Conservation (phyloP, 139 green algal species). For the Coccomyxa sp. region DNA sequence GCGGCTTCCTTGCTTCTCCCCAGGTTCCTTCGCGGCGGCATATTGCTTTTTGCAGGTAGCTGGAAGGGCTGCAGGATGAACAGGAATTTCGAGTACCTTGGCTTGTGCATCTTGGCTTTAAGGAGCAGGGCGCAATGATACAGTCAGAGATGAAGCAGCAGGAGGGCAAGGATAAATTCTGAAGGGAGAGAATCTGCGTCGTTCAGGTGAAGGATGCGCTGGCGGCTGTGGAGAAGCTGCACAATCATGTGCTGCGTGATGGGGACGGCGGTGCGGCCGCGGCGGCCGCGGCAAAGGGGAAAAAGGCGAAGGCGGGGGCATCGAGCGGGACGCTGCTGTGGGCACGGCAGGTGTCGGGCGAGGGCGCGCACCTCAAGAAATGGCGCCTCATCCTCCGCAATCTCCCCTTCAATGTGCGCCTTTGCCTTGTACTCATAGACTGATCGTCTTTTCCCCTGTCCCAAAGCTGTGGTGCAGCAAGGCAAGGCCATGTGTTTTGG, state of each 20-base stretch:
- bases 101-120: too few relatives aligned
- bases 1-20: too few relatives aligned
- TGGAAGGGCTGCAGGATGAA: too few relatives aligned
- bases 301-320: background rate
- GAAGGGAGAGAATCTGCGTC: too few relatives aligned
- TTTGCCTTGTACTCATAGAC: background rate
- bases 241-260: conserved; percentile 31
- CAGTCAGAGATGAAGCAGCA: too few relatives aligned
- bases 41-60: too few relatives aligned
- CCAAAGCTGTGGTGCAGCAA: background rate
- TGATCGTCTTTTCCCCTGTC: too few relatives aligned
- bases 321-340: conserved; percentile 14
- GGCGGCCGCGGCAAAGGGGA: background rate
- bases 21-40: too few relatives aligned
- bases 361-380: conserved; percentile 79
- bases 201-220: conserved; percentile 59
- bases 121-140: too few relatives aligned
- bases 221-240: conserved; percentile 69
- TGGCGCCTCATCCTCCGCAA: conserved; percentile 92
- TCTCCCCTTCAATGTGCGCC: conserved; percentile 72
- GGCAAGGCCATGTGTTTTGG: background rate
- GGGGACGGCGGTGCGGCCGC: background rate
- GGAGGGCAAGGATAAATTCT: too few relatives aligned
- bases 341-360: conserved; percentile 67
- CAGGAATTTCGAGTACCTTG: too few relatives aligned